Percentiles rank a stretch among this genome's conserved stretches.
These are phyloP conservation scores for Termitomyces sp. DNA, from an alignment of 768 basidiomycete species.

Conservation along the genomic window DNA sequence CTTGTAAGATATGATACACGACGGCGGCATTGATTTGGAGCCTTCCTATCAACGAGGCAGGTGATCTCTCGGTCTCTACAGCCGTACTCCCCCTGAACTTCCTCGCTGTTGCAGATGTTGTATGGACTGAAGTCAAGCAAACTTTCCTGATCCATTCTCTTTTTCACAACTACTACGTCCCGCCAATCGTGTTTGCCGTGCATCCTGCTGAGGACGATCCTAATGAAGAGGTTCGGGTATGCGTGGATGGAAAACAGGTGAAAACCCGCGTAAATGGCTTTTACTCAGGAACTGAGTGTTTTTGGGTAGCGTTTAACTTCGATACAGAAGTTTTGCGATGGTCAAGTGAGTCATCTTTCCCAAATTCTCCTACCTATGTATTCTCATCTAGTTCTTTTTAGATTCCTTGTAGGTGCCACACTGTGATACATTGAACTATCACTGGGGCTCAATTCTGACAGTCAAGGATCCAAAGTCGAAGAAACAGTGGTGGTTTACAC, in stretches of 20 bases:
- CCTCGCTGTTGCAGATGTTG: slow-evolving; percentile 52
- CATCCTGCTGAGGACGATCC: slow-evolving; percentile 41
- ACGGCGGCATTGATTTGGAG: slow-evolving; percentile 65
- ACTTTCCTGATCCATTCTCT: slow-evolving; percentile 73
- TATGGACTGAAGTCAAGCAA: slow-evolving; percentile 73
- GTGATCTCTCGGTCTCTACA: slow-evolving; percentile 5
- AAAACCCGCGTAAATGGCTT: slow-evolving; percentile 34
- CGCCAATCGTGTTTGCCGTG: slow-evolving; percentile 75
- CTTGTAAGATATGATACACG: slow-evolving; percentile 56
- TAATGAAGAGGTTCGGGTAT: slow-evolving; percentile 53
- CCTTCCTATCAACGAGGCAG: slow-evolving; percentile 73
- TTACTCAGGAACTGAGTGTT: background rate
- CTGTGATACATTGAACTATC: background rate
- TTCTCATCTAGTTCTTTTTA: slow-evolving; percentile 1
- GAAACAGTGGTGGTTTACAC: slow-evolving; percentile 62
- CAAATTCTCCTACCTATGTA: background rate
- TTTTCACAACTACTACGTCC: slow-evolving; percentile 75
- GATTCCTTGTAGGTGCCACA: slow-evolving; percentile 21
- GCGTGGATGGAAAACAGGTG: slow-evolving; percentile 85
- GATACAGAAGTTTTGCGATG: slow-evolving; percentile 73
- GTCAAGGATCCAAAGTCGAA: slow-evolving; percentile 57
- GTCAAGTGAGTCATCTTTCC: slow-evolving; percentile 40
- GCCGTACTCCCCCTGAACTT: background rate
- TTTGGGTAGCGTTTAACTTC: slow-evolving; percentile 64
- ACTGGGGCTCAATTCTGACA: slow-evolving; percentile 20